Evolutionary conservation across 345 rosid genomes (phyloP).

Genomic region (Rhodomyrtus tomentosa): DNA sequence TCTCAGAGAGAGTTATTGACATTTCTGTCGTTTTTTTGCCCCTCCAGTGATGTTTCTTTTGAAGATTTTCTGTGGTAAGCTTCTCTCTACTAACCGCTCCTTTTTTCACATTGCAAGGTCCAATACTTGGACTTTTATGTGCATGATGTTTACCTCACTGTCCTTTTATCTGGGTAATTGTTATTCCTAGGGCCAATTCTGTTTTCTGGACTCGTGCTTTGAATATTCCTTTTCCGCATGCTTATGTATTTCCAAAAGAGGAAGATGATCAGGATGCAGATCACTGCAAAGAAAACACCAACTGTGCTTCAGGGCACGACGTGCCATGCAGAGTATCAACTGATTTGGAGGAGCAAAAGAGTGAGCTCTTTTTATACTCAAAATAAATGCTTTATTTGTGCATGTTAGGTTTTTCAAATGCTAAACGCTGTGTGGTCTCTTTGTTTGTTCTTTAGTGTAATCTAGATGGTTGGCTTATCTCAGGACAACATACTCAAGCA

Average conservation of each 20-base stretch:
- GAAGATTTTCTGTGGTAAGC: slow-evolving; percentile 86
- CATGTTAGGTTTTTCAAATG: background rate
- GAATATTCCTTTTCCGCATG: slow-evolving; percentile 83
- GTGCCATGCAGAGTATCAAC: slow-evolving; percentile 1
- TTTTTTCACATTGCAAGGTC: background rate
- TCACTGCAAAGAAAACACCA: background rate
- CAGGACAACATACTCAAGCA: slow-evolving; percentile 14
- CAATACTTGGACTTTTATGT: background rate
- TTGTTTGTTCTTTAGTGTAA: background rate
- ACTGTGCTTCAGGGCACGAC: slow-evolving; percentile 7
- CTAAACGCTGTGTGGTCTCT: background rate
- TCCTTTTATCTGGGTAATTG: slow-evolving; percentile 4
- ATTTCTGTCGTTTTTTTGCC: slow-evolving; percentile 4
- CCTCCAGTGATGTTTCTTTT: slow-evolving; percentile 57
- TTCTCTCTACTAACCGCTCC: background rate
- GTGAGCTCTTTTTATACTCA: slow-evolving; percentile 11
- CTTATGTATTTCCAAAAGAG: slow-evolving; percentile 71
- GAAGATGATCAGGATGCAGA: slow-evolving; percentile 19
- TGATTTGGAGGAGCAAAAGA: slow-evolving; percentile 10
- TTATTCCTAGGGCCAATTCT: slow-evolving; percentile 70
- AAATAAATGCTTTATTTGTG: background rate
- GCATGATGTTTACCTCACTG: background rate
- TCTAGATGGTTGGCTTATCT: background rate
- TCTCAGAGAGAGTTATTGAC: background rate
- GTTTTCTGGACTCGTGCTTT: slow-evolving; percentile 93